These are phyloP conservation scores for Hypericum androsaemum DNA, from an alignment of 345 rosid genomes.

Conservation along the genomic window DNA sequence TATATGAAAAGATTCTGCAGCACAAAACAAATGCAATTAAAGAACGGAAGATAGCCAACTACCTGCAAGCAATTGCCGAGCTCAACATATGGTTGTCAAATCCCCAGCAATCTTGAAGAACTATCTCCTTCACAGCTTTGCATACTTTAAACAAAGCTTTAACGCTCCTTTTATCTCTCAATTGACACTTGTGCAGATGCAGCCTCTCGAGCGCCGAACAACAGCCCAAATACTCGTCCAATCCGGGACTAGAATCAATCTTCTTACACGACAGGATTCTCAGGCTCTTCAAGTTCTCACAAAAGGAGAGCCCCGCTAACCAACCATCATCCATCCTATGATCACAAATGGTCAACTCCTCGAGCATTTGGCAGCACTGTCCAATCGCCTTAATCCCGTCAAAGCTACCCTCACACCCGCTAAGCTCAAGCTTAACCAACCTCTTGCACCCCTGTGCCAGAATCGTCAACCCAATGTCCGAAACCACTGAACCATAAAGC, in stretches of 20 bases:
- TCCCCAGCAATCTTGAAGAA: constrained; percentile 7
- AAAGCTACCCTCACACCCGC: constrained; percentile 8
- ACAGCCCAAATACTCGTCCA: constrained; percentile 4
- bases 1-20: constrained; percentile 1
- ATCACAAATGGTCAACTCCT: constrained; percentile 7
- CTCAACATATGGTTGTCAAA: constrained; percentile 2
- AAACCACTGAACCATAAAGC: not conserved
- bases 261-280: constrained; percentile 2
- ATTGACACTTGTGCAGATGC: constrained; percentile 4
- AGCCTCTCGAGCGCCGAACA: constrained; percentile 2
- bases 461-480: constrained; percentile 7
- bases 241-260: constrained; percentile 2
- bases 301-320: constrained; percentile 3
- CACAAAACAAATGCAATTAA: constrained; percentile 1
- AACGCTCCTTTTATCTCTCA: constrained; percentile 1
- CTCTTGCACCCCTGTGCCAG: constrained; percentile 9
- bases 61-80: constrained; percentile 7
- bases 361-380: constrained; percentile 8
- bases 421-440: constrained; percentile 7
- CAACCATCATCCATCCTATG: constrained; percentile 9
- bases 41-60: not conserved
- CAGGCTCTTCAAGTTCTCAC: constrained; percentile 7
- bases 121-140: constrained; percentile 5
- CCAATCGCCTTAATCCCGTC: constrained; percentile 9
- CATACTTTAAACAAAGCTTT: constrained; percentile 6